Conservation (phyloP, 352 stramenopile species). For the Elongisporangium undulatum region DNA sequence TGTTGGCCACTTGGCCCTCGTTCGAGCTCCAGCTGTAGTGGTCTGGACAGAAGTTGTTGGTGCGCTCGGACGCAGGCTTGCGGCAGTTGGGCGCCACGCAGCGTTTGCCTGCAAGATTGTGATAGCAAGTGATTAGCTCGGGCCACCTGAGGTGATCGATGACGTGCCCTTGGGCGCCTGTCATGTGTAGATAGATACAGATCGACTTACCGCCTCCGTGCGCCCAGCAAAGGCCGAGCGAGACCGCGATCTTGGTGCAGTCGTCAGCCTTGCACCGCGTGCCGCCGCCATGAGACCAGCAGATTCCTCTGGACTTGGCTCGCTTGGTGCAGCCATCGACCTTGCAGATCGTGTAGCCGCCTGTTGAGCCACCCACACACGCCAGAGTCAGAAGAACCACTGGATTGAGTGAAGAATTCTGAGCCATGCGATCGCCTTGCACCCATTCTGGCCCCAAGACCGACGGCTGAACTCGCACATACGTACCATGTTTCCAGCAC, state of each 20-base stretch:
- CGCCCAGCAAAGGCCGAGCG: neutral
- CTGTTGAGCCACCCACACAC: slow-evolving; percentile 1
- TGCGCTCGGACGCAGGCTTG: slow-evolving; percentile 46
- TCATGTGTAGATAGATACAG: neutral
- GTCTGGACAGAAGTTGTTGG: slow-evolving; percentile 39
- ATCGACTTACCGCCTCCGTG: neutral
- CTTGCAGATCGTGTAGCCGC: slow-evolving; percentile 27
- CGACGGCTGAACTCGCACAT: neutral
- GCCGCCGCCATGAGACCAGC: slow-evolving; percentile 83
- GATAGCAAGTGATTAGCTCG: neutral
- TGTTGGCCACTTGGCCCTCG: slow-evolving; percentile 1
- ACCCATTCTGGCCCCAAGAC: slow-evolving; percentile 30
- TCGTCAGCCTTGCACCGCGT: slow-evolving; percentile 64
- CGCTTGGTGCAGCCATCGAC: slow-evolving; percentile 31
- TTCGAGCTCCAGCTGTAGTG: slow-evolving; percentile 27
- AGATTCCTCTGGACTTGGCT: slow-evolving; percentile 80
- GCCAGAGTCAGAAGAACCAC: slow-evolving; percentile 2
- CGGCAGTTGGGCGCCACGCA: slow-evolving; percentile 32
- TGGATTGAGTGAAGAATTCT: slow-evolving; percentile 1
- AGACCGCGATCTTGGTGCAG: slow-evolving; percentile 16
- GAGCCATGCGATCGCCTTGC: slow-evolving; percentile 29
- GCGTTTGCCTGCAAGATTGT: slow-evolving; percentile 25
- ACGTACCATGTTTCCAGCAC: slow-evolving; percentile 39
- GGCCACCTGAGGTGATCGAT: neutral
- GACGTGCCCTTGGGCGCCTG: neutral